Percentiles rank a stretch among this genome's conserved stretches.
phyloP scores from a whole-genome alignment of 257 asterid species.

The Vinca minor region DNA sequence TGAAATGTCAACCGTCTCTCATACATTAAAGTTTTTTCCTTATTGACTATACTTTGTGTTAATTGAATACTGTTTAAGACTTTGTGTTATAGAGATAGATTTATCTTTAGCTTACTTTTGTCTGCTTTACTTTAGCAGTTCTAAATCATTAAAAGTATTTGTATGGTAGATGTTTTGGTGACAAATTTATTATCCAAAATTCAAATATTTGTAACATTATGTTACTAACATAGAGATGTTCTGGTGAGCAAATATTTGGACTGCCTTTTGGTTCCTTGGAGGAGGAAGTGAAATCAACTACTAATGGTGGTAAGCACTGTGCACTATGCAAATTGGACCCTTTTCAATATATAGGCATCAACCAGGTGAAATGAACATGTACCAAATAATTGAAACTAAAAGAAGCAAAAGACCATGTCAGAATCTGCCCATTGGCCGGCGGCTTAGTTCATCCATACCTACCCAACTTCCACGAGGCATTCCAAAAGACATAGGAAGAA shows the following conservation, averaged over 20 bases:
- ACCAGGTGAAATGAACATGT: background rate
- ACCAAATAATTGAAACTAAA: background rate
- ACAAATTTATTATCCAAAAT: no score
- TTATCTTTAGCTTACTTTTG: slow-evolving; percentile 16
- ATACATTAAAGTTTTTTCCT: background rate
- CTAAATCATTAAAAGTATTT: no score
- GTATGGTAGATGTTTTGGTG: background rate
- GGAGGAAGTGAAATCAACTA: no score
- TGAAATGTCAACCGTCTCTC: slow-evolving; percentile 14
- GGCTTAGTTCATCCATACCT: slow-evolving; percentile 23
- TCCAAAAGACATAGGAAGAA: background rate
- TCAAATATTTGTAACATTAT: no score
- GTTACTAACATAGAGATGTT: no score
- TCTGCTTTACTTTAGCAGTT: slow-evolving; percentile 10
- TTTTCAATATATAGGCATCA: no score
- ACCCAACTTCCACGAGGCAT: slow-evolving; percentile 27
- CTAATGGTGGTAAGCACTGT: no score
- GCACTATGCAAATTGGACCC: no score
- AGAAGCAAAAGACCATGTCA: background rate
- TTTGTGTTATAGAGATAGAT: slow-evolving; percentile 9
- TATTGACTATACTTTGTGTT: background rate
- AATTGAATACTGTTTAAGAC: background rate
- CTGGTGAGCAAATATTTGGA: no score
- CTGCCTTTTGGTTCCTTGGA: no score
- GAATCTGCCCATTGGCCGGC: slow-evolving; percentile 19